Percentiles rank a stretch among this genome's conserved stretches.
phyloP scores from a whole-genome alignment of 140 eudicot species.

The Stevia rebaudiana region DNA sequence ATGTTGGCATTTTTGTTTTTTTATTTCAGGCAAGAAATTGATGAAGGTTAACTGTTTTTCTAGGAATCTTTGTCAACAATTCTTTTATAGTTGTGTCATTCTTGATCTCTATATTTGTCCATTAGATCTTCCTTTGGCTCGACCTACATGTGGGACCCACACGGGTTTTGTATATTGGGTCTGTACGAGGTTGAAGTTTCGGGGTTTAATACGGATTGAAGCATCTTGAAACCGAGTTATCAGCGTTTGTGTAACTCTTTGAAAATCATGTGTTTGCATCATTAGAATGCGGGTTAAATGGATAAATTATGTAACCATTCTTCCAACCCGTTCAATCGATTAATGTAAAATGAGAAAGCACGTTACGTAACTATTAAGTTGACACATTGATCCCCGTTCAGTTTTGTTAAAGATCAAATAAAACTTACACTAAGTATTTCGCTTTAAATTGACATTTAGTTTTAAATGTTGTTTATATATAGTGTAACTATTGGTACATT shows the following conservation, averaged over 20 bases:
- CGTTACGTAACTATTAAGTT: background rate
- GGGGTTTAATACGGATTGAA: background rate
- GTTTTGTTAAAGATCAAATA: background rate
- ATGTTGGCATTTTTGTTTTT: constrained; percentile 7
- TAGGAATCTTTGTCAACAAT: constrained; percentile 4
- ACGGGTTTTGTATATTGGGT: background rate
- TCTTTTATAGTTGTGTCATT: constrained; percentile 19
- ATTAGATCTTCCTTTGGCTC: constrained; percentile 6
- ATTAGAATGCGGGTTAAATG: background rate
- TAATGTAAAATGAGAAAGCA: too few species aligned
- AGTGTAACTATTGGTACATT: too few species aligned
- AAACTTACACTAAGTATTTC: background rate
- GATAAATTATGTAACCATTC: background rate
- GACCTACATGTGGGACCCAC: constrained; percentile 12
- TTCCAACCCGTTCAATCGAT: too few species aligned
- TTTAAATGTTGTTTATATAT: too few species aligned
- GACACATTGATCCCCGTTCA: background rate
- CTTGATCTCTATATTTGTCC: constrained; percentile 8
- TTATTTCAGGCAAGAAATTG: constrained; percentile 25
- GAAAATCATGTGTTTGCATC: constrained; percentile 19
- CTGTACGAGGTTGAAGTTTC: constrained; percentile 3
- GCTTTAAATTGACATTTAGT: too few species aligned
- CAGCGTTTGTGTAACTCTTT: constrained; percentile 15
- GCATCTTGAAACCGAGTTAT: constrained; percentile 6
- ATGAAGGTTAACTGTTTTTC: constrained; percentile 2